These are phyloP conservation scores for Lolium perenne DNA, from an alignment of 176 grass and related monocot species.

Conservation along the genomic window DNA sequence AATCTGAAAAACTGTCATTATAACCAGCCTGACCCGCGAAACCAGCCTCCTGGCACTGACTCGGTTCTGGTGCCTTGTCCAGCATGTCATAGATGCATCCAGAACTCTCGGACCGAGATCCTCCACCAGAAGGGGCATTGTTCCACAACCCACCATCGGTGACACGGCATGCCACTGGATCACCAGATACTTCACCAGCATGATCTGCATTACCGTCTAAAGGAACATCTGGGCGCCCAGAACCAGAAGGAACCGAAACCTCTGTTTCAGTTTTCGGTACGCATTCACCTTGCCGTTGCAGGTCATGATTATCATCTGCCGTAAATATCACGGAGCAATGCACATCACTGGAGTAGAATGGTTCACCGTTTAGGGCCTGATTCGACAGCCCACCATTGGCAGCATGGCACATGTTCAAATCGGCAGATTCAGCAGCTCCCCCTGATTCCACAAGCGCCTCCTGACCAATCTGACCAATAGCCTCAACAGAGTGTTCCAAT, in stretches of 20 bases:
- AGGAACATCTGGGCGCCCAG: constrained; percentile 27
- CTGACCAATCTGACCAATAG: constrained; percentile 18
- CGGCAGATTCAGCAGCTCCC: not conserved
- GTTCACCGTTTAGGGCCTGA: not conserved
- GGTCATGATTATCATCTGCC: constrained; percentile 19
- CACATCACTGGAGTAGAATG: constrained; percentile 22
- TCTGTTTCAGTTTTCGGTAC: constrained; percentile 25
- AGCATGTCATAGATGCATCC: constrained; percentile 19
- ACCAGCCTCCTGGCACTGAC: not conserved
- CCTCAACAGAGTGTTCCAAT: constrained; percentile 16
- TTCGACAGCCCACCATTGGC: not conserved
- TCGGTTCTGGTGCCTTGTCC: constrained; percentile 8
- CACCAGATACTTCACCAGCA: not conserved
- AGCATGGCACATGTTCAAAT: constrained; percentile 22
- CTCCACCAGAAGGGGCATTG: not conserved
- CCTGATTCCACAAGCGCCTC: not conserved
- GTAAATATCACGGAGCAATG: not conserved
- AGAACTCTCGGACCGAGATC: constrained; percentile 26
- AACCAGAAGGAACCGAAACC: constrained; percentile 33
- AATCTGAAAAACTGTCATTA: not conserved
- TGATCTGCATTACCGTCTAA: constrained; percentile 5
- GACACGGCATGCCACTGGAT: constrained; percentile 11
- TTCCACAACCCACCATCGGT: not conserved
- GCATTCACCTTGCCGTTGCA: constrained; percentile 17
- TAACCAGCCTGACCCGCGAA: constrained; percentile 10